Base-by-base conservation (phyloP, 1,139 yeast genomes). In the Magnusiomyces starmeri region DNA sequence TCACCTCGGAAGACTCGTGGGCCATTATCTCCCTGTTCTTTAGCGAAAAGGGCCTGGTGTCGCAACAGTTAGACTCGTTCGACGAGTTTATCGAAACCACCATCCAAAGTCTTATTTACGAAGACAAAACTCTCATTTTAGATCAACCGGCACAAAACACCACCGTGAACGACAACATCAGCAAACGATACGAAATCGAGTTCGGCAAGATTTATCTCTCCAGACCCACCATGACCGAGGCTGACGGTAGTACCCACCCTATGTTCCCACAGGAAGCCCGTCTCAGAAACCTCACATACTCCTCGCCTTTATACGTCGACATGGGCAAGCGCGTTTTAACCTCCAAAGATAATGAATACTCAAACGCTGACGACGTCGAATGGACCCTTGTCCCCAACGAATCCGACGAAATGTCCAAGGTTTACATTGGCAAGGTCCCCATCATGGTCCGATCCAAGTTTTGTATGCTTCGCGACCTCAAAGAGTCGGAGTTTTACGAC, bases 1-100 rank as follows among this genome's bases (percentile, higher is more conserved):
- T 92, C 74, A 89, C 97, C 25, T 88, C 97, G 35, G 97, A 94
- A 73, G 98, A 94, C 75, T 90, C 97, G 72, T 94, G 99, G 99
- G 84, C 96, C 40, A 97, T 94, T 59, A 92, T 94, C 61, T 85
- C 97, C 43, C 79, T 97, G 26, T 94, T 92, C 70, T 94, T 94
- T 76, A 90, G 85, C 70, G 96, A 90, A 66, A 90, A 90, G 68
- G 98, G 98, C 55, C 78, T 94, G 63, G 99, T 92, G 29, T 89
- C 97, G 32, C 98, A 92, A 71, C 99, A 94, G 74, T 77, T 94
- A 64, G 98, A 92, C 67, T 94, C 98, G 20, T 94, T 94, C 69
- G 96, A 94, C 72, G 98, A 94, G 73, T 94, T 94, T 70, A 90
- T 94, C 62, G 96, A 89, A 69, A 83, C 96, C 29, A 88, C 97